These are phyloP conservation scores for Hansenula sp. DNA, from an alignment of 1,139 yeast genomes.

Conservation along the genomic window DNA sequence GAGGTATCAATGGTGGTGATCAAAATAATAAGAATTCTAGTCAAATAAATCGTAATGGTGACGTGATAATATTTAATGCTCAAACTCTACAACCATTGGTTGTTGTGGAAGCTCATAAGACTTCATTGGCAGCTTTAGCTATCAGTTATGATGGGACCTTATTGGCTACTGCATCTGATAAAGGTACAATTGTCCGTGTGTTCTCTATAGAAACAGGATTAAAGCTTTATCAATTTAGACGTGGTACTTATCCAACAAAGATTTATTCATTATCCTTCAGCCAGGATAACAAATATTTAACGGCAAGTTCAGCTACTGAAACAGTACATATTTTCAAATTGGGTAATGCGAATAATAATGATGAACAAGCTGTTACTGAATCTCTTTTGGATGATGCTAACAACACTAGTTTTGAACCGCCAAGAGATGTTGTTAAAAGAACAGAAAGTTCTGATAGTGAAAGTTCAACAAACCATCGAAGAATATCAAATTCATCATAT, in stretches of 20 bases:
- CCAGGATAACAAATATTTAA: constrained; percentile 65
- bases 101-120: constrained; percentile 91
- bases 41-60: constrained; percentile 54
- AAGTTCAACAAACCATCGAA: constrained; percentile 18
- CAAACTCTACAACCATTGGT: constrained; percentile 75
- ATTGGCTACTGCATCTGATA: constrained; percentile 91
- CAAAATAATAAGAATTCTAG: constrained; percentile 29
- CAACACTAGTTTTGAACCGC: constrained; percentile 9
- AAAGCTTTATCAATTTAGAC: constrained; percentile 81
- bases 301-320: constrained; percentile 87
- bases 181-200: constrained; percentile 89
- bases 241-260: constrained; percentile 91
- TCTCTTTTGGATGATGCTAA: constrained; percentile 1
- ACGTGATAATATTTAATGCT: constrained; percentile 82
- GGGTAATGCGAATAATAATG: constrained; percentile 28
- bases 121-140: constrained; percentile 74
- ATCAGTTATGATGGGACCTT: constrained; percentile 78
- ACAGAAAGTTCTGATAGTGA: constrained; percentile 29
- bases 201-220: constrained; percentile 82
- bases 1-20: constrained; percentile 1
- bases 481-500: constrained; percentile 28
- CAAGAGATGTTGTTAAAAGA: constrained; percentile 15
- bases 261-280: constrained; percentile 85
- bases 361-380: neutral
- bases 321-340: constrained; percentile 88